phyloP scores from a whole-genome alignment of 2,329 filamentous ascomycete genomes.

The Fusarium secorum region DNA sequence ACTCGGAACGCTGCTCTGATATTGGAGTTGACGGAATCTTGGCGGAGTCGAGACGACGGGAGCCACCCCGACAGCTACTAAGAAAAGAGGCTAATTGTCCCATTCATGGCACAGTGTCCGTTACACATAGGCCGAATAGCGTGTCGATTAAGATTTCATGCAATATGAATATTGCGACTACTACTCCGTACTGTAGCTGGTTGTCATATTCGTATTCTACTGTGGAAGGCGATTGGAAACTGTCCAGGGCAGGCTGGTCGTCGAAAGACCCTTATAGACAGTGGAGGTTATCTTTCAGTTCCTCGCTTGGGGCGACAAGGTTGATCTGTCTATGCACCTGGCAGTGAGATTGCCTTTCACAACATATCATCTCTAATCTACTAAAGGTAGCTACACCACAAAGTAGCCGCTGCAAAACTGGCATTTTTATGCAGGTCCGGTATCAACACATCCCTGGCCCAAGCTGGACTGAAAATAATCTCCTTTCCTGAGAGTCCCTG shows the following conservation, averaged over 20 bases:
- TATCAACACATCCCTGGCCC: neutral
- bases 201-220: neutral
- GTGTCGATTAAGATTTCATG: constrained; percentile 8
- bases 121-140: constrained; percentile 3
- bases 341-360: neutral
- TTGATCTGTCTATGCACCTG: neutral
- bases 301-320: neutral
- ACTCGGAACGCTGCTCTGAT: neutral
- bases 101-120: constrained; percentile 32
- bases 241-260: neutral
- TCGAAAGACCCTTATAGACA: neutral
- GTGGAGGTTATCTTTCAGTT: neutral
- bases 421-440: neutral
- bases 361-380: neutral
- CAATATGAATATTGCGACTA: constrained; percentile 3
- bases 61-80: constrained; percentile 8
- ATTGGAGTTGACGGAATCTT: neutral
- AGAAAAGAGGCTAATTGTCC: constrained; percentile 26
- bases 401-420: neutral
- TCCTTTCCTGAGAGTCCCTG: neutral
- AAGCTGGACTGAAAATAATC: neutral
- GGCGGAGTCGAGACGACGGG: constrained; percentile 6
- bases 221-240: neutral
- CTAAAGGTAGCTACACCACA: neutral
- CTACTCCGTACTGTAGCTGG: neutral